These are phyloP conservation scores for Eutrema japonicum DNA, from an alignment of 345 rosid species.

Conservation along the genomic window DNA sequence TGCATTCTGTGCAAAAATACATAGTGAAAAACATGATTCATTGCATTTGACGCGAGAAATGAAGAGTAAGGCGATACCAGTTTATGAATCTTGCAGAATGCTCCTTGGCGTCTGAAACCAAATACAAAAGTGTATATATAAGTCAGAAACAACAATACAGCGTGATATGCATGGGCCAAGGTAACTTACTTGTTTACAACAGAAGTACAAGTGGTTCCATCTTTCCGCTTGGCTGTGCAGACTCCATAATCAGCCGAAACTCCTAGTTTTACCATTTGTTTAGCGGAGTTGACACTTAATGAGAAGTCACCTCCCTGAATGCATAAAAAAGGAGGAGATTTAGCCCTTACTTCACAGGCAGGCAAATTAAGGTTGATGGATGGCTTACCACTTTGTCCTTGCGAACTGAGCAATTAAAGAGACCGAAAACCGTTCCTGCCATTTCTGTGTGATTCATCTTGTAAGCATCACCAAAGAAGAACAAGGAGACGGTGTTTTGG, in stretches of 20 bases:
- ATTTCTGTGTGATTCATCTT: conserved; percentile 57
- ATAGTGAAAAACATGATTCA: conserved; percentile 20
- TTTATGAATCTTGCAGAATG: conserved; percentile 71
- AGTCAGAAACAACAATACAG: conserved; percentile 13
- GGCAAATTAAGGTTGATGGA: not conserved
- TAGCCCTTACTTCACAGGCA: not conserved
- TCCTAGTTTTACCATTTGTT: conserved; percentile 79
- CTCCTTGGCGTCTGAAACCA: conserved; percentile 71
- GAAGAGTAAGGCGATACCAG: conserved; percentile 49
- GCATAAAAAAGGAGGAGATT: not conserved
- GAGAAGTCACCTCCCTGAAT: conserved; percentile 73
- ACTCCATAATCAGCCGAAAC: conserved; percentile 84
- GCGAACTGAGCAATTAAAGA: conserved; percentile 73
- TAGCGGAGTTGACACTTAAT: conserved; percentile 64
- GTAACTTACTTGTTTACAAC: conserved; percentile 73
- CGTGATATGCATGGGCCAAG: not conserved
- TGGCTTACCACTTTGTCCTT: conserved; percentile 60
- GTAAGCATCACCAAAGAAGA: conserved; percentile 91
- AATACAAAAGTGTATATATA: conserved; percentile 7
- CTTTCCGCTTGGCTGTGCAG: conserved; percentile 79
- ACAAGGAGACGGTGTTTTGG: conserved; percentile 66
- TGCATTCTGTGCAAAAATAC: conserved; percentile 57
- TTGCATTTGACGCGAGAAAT: conserved; percentile 16
- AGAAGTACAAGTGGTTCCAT: conserved; percentile 70
- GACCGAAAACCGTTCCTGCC: conserved; percentile 76